Evolutionary conservation across 2,329 filamentous ascomycete genomes (phyloP), one percentile per base, ranked within the genome.

Genomic region (Phoma sp.): DNA sequence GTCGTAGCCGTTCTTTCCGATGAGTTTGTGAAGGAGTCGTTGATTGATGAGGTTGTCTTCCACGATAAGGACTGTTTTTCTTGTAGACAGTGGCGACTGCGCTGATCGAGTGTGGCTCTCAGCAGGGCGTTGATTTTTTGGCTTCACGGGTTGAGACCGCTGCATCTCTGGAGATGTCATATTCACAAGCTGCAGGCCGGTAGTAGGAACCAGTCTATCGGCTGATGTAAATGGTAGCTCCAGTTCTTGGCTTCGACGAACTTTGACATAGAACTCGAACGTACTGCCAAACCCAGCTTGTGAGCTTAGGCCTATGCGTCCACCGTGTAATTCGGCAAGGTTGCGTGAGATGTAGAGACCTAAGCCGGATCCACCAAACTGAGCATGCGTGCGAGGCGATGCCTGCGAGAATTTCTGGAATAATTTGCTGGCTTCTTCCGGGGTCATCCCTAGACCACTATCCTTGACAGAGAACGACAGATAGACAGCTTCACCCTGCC

Each of bases 351-450:
- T 68, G 47, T 65, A 69, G 5, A 69, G 33, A 4, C 62, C 62
- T 7, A 65, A 37, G 18, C 62, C 62, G 4, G 61, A 62, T 14
- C 62, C 62, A 2, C 66, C 66, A 33, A 67, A 69, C 29, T 90
- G 85, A 17, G 91, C 85, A 18, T 65, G 56, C 5, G 62, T 65
- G 21, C 59, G 59, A 15, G 59, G 58, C 10, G 54, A 59, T 15
- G 60, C 59, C 21, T 55, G 53, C 33, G 33, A 50, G 36, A 46
- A 42, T 9, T 50, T 47, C 37, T 59, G 32, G 33, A 51, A 61
- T 2, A 67, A 18, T 6, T 34, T 39, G 15, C 30, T 40, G n/a
- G 23, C 23, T 37, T 48, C 47, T 15, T 50, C 50, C 17, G 36
- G 39, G 6, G 42, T 45, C 26, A 37, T 32, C 9, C 32, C 36